Conservation (phyloP, 2,329 filamentous ascomycete genomes). For the Claviceps cyperi region DNA sequence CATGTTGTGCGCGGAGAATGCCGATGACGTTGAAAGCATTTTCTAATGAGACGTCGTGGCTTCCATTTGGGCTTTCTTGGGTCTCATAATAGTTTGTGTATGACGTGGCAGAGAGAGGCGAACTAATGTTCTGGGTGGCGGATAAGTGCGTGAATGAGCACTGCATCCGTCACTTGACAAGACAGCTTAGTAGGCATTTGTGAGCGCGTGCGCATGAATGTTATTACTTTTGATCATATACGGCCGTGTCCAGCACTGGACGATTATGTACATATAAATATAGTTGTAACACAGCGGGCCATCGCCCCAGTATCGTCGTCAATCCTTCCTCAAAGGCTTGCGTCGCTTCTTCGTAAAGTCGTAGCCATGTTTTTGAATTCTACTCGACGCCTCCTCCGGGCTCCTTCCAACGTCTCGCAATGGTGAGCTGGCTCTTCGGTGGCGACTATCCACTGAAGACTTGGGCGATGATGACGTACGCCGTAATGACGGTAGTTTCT, state of each 20-base stretch:
- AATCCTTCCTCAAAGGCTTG: constrained; percentile 24
- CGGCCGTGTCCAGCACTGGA: constrained; percentile 23
- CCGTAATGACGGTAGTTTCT: constrained; percentile 19
- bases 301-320: constrained; percentile 21
- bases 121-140: no score
- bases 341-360: constrained; percentile 27
- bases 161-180: neutral
- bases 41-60: no score
- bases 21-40: no score
- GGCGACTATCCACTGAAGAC: constrained; percentile 16
- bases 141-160: no score
- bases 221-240: constrained; percentile 8
- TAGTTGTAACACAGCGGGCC: constrained; percentile 22
- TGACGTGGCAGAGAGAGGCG: no score
- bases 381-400: constrained; percentile 30
- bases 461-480: constrained; percentile 22
- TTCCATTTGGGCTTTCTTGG: no score
- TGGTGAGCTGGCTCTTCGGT: constrained; percentile 10
- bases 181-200: neutral
- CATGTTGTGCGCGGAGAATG: no score
- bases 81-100: no score
- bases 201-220: neutral
- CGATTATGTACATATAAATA: constrained; percentile 21
- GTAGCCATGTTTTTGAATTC: constrained; percentile 32
- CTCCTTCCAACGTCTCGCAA: constrained; percentile 25